Base-by-base conservation (phyloP, 2,329 filamentous ascomycete species). In the Neofusicoccum kwambonambiense region DNA sequence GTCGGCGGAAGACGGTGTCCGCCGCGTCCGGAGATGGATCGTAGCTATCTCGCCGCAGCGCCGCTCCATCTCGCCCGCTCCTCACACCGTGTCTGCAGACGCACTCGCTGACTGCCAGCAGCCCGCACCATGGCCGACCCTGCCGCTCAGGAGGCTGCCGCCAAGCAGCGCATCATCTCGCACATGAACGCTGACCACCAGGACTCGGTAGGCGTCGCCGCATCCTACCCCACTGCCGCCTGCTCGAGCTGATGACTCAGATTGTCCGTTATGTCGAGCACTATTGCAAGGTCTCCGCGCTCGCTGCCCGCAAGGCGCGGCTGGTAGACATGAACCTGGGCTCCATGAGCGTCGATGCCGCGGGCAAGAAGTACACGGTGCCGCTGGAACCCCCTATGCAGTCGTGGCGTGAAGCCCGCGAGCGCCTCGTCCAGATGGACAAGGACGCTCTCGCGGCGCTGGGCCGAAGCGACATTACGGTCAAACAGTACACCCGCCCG, bases 141-240 rank as follows among this genome's bases (percentile, higher is more conserved):
- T 64, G 72, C 74, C 37, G 68, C 74, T n/a, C 73, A 80, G 68
- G 82, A 84, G 62, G 78, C 77, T 44, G 82, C 80, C 0, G 78
- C 81, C 65, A 87, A 87, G 73, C 71, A 81, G 65, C 86, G 88
- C 65, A 89, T 92, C 76, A 86, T 94, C 73, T 82, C 82, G 39
- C 93, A 97, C 81, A 95, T 97, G 91, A 97, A 97, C 80, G 81
- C 82, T 49, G 90, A 94, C 77, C 94, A 97, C 79, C 81, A 84
- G 60, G 84, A 87, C 70, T 91, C 92, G 65, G 87, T 82, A 74
- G 22, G 73, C 41, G 34, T 39, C 15, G 39, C 41, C 35, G 12
- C 56, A 13, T 3, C 31, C 44, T 47, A 37, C 56, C 22, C 19
- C 45, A 64, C 60, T 37, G 8, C 31, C 51, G 17, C 61, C 35